Conservation (phyloP, 2,329 filamentous ascomycete genomes). For the Dendrostoma leiphaemia region DNA sequence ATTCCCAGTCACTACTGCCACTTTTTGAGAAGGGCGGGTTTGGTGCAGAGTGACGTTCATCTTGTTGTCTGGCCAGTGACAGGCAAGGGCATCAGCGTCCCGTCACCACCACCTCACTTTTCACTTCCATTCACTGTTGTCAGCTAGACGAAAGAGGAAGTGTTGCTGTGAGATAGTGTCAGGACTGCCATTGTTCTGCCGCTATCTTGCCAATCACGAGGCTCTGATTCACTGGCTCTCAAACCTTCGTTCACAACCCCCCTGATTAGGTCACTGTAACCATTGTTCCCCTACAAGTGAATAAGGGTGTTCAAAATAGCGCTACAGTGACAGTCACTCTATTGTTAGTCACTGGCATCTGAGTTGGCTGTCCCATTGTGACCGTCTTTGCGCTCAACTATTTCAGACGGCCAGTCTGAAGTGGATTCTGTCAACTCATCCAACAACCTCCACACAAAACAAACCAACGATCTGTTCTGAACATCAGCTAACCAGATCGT, state of each 20-base stretch:
- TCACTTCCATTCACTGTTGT: not conserved
- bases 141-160: not conserved
- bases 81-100: no score
- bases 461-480: not conserved
- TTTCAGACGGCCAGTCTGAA: slow-evolving; percentile 3
- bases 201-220: no score
- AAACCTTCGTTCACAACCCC: not conserved
- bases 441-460: not conserved
- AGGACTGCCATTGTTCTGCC: no score
- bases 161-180: not conserved
- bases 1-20: no score
- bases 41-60: not conserved
- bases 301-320: not conserved
- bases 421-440: not conserved
- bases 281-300: no score
- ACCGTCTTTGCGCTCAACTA: not conserved
- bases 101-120: not conserved
- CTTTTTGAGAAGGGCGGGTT: no score
- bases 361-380: not conserved
- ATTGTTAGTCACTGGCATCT: not conserved
- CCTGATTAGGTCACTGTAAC: no score
- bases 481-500: slow-evolving; percentile 2
- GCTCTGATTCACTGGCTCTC: not conserved
- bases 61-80: no score
- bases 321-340: not conserved